Base-by-base conservation (phyloP, 352 stramenopile genomes). In the Phytophthora macrochlamydospora region DNA sequence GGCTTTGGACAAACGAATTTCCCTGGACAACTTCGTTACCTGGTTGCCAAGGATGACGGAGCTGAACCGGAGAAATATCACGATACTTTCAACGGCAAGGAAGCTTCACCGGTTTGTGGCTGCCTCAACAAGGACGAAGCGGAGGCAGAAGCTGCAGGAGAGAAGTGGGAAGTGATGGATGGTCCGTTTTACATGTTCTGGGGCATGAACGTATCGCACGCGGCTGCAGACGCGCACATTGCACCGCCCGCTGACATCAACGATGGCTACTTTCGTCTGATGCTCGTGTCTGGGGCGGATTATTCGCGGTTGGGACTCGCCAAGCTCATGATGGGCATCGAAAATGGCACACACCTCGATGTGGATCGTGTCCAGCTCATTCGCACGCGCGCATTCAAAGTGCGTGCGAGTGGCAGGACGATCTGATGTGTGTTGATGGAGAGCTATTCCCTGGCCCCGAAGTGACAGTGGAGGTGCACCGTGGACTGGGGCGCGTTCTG, bases 201-300 rank as follows among this genome's bases (percentile, higher is more conserved):
- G 81, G 65, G 65, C 24, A 80, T 85, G 66, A 90, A 85, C 49
- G 75, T 83, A 7, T 83, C 75, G 11, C 76, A 90, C 52, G 67
- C 78, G 3, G 65, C 75, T 11, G 75, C 76, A 0, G 76, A 91
- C 48, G 71, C 65, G 12, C 56, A 80, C 60, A 66, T 87, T 44
- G 80, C 69, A 8, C 82, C 81, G n/a, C 65, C 57, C 8, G 83
- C 81, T 13, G 55, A 51, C 37, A 75, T 83, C 24, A 69, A 82
- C 29, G 83, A 89, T 60, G 85, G 83, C 30, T 92, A 80, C 71
- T 82, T 83, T 45, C 71, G 90, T 56, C 31, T 92, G 8, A 76
- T 91, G 52, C 33, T 89, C 32, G 64, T 91, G 43, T 76, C 71
- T 49, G 76, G 67, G 1, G 55, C 62, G n/a, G 71, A 71, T 8